Conservation (phyloP, 148 eudicot genomes). For the Vaccinium corymbosum region DNA sequence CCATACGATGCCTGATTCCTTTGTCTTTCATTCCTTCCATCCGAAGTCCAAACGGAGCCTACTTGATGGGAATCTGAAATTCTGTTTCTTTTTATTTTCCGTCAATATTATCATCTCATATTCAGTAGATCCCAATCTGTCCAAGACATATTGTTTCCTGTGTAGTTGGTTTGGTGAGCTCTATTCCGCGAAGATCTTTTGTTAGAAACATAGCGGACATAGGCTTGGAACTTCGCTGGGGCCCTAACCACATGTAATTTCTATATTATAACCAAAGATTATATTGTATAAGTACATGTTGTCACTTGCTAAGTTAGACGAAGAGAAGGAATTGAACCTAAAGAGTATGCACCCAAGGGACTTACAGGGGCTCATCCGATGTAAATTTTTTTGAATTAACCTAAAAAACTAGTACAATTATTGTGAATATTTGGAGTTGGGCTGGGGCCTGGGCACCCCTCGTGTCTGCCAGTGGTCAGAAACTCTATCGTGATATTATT, state of each 20-base stretch:
- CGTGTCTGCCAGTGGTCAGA: neutral
- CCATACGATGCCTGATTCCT: neutral
- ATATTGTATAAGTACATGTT: too few species aligned
- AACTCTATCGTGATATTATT: neutral
- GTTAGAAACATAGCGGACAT: neutral
- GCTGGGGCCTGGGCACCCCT: too few species aligned
- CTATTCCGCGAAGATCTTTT: neutral
- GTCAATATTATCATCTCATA: neutral
- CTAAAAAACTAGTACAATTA: too few species aligned
- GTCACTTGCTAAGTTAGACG: too few species aligned
- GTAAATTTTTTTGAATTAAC: too few species aligned
- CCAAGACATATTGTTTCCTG: neutral
- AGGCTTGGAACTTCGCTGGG: too few species aligned
- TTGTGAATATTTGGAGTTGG: too few species aligned
- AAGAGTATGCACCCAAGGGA: too few species aligned
- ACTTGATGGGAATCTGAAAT: neutral
- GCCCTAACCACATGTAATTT: too few species aligned
- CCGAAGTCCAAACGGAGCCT: neutral
- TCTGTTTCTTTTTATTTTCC: neutral
- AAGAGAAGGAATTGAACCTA: too few species aligned
- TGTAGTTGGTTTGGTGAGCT: neutral
- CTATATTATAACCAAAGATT: too few species aligned
- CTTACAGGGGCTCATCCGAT: too few species aligned
- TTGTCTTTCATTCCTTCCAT: slow-evolving; percentile 3
- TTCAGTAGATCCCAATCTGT: neutral